Evolutionary conservation across 805 yeast species (phyloP), one percentile per base, ranked within the genome.

Genomic region (Teunomyces kruisii): DNA sequence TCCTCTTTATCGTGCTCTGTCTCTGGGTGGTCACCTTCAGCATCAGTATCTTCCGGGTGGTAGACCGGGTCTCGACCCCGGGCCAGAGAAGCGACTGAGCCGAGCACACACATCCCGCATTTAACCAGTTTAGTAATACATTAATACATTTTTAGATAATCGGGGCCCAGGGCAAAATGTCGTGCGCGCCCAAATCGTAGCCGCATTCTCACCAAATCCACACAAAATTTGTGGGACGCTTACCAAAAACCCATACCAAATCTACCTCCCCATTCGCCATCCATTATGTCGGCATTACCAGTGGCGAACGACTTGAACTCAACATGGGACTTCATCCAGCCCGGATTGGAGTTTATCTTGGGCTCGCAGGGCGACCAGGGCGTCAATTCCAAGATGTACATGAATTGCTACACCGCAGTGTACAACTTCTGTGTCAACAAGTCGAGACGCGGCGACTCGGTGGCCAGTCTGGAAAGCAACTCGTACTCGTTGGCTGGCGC

Each of bases 401-500:
- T 90, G 86, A 85, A 85, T 53, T 86, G 92, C 47, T 91, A 91
- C 67, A 88, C 97, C 1, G 92, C 95, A 4, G 85, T 92, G 50
- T 92, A 90, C 71, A 90, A 91, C 67, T 91, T 88, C 62, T 91
- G 98, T 71, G 91, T 89, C 36, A 84, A 84, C 56, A 84, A 84
- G 52, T 83, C 90, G 4, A 74, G 88, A 40, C 73, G 48, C 16
- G 45, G 50, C 28, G 54, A 44, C 32, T 36, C 49, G 9, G 36
- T 51, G 35, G 54, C 55, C 28, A 44, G 53, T 26, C 47, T 47
- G 39, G 53, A 45, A 50, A 58, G 61, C 42, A 61, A 64, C 43
- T 61, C 72, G 1, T 72, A 70, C 50, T 68, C 80, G 43, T 70
- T 94, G 35, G 89, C 90, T 5, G 99, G 99, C 4, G 90, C 91